phyloP scores from a whole-genome alignment of 805 yeast species.

The Zygosaccharomyces bisporus region DNA sequence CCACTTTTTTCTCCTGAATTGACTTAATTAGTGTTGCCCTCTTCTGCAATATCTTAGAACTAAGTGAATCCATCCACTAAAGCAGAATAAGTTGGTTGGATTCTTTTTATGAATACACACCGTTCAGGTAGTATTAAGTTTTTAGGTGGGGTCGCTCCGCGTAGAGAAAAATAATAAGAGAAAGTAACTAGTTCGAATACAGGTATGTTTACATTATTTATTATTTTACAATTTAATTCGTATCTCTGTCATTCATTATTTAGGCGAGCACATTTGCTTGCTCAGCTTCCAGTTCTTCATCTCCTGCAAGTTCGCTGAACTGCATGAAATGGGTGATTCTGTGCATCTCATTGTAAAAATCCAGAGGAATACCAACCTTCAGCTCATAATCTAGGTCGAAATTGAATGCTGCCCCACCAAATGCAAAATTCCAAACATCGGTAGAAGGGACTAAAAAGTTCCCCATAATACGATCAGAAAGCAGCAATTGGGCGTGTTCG shows the following conservation, averaged over 20 bases:
- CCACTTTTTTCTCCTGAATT: background rate
- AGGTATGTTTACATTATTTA: background rate
- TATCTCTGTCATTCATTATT: constrained; percentile 1
- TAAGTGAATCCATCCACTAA: background rate
- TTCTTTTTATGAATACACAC: background rate
- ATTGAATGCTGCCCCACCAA: constrained; percentile 81
- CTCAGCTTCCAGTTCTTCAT: constrained; percentile 55
- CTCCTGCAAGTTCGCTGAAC: constrained; percentile 62
- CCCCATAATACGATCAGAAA: constrained; percentile 76
- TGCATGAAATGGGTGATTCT: constrained; percentile 83
- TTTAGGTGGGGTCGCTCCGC: background rate
- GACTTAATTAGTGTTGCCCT: background rate
- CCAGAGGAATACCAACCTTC: constrained; percentile 73
- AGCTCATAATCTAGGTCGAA: constrained; percentile 54
- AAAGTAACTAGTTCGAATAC: background rate
- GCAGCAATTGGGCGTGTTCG: constrained; percentile 58
- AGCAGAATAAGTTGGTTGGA: background rate
- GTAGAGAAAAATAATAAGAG: background rate
- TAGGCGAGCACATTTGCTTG: constrained; percentile 61
- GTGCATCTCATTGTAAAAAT: constrained; percentile 81
- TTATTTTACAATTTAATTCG: background rate
- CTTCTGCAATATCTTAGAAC: background rate
- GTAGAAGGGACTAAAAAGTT: constrained; percentile 82
- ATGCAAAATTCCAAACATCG: constrained; percentile 86
- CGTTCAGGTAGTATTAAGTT: background rate